Percentiles rank a stretch among this genome's conserved stretches.
phyloP scores from a whole-genome alignment of 106 monocot genomes.

The Dioscorea alata region DNA sequence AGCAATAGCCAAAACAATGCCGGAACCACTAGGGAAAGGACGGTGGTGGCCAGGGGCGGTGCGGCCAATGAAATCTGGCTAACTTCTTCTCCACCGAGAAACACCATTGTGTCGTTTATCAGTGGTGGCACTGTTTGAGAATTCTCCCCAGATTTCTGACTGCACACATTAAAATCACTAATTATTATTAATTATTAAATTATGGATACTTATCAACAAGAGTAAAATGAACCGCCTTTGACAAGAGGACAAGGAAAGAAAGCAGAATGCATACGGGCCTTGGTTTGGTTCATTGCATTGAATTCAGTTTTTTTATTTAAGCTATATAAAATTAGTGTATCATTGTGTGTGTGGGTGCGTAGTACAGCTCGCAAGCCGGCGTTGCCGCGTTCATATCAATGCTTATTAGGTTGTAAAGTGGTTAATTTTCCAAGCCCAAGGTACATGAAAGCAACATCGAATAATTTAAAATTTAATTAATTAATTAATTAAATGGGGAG shows the following conservation, averaged over 20 bases:
- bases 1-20: background rate
- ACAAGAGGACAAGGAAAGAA: background rate
- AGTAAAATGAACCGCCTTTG: background rate
- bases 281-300: no score
- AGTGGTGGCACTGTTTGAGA: slow-evolving; percentile 30
- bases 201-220: background rate
- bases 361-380: background rate
- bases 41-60: background rate
- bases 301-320: no score
- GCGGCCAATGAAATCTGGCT: background rate
- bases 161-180: slow-evolving; percentile 1
- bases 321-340: no score
- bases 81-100: slow-evolving; percentile 15
- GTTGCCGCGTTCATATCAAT: background rate
- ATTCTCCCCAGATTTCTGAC: slow-evolving; percentile 36
- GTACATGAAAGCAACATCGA: background rate
- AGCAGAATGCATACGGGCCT: no score
- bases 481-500: background rate
- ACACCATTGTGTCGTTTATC: slow-evolving; percentile 52
- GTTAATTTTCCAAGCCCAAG: background rate
- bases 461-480: background rate
- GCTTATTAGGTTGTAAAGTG: background rate
- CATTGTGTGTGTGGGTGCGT: background rate
- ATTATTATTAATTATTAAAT: background rate
- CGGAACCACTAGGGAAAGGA: background rate